Base-by-base conservation (phyloP, 1,139 yeast species). In the Scheffersomyces lignicola region DNA sequence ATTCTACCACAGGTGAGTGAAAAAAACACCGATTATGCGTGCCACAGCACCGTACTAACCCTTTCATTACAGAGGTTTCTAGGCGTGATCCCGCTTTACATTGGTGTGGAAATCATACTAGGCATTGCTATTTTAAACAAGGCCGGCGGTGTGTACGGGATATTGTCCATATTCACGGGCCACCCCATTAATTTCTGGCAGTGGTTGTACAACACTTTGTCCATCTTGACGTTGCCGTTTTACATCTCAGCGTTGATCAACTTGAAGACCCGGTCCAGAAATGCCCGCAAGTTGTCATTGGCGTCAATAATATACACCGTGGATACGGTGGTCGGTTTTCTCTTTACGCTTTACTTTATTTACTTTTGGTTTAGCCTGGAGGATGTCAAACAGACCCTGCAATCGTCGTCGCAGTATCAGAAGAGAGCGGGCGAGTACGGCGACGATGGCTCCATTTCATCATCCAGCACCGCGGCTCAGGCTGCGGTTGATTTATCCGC, bases 101-200 rank as follows among this genome's bases (percentile, higher is more conserved):
- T 86, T 24, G 97, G 97, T 7, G 95, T 89, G 16, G 97, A 92
- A 57, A 57, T 88, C 9, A 77, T 86, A 16, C 66, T 89, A n/a
- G 84, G 88, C 2, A 69, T 85, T 24, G 83, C 94, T 15, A 76
- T 89, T 31, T 72, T 90, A 48, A 90, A 92, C 65, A 90, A 90
- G 58, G 88, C 92, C 43, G 82, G 95, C 38, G 97, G 97, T 7
- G 68, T 82, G 18, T 92, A 83, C 58, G 98, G 97, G 18, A 68
- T 90, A 27, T 66, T 90, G 23, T 89, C 97, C 1, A 62, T 92
- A 29, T 75, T 92, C 52, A 90, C 97, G 0, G 94, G 96, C 2
- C 96, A 89, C 52, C 95, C 94, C 2, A 72, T 90, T 39, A 82
- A 81, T 43, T 78, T 80, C 42, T 68, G 84, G 68, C 97, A 92